phyloP scores from a whole-genome alignment of 768 basidiomycete species.

The Chalciporus piperatus region DNA sequence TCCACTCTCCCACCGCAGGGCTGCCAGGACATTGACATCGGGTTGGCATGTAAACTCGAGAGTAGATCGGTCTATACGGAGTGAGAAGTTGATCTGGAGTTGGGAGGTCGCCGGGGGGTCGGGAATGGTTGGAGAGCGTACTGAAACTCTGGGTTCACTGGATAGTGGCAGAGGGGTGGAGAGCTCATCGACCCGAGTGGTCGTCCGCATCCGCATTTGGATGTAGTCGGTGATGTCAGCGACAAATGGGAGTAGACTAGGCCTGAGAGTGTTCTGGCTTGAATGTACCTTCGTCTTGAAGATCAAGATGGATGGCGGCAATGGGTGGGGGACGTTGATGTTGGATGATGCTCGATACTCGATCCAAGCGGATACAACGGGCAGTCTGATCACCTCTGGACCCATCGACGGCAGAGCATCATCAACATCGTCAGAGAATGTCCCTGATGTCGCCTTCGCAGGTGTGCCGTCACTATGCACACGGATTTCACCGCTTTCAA shows the following conservation, averaged over 20 bases:
- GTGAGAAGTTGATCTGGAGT: conserved; percentile 77
- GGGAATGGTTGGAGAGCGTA: conserved; percentile 17
- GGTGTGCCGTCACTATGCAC: conserved; percentile 55
- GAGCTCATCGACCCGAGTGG: conserved; percentile 30
- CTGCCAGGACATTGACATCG: conserved; percentile 89
- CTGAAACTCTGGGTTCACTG: conserved; percentile 4
- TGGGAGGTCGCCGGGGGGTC: conserved; percentile 35
- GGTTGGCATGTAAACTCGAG: conserved; percentile 86
- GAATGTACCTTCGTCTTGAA: conserved; percentile 89
- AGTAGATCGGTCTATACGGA: conserved; percentile 88
- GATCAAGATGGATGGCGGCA: conserved; percentile 60
- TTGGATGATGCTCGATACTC: conserved; percentile 68
- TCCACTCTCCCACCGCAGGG: conserved; percentile 90
- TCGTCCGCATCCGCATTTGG: conserved; percentile 65
- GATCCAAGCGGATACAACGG: conserved; percentile 76
- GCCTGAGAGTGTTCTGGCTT: conserved; percentile 80
- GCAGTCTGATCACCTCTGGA: conserved; percentile 69
- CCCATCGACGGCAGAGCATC: conserved; percentile 46
- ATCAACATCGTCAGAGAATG: conserved; percentile 44
- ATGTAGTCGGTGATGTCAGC: conserved; percentile 69
- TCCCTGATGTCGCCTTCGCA: conserved; percentile 35
- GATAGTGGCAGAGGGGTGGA: conserved; percentile 10
- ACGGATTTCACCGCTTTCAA: conserved; percentile 82
- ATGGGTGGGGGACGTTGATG: conserved; percentile 35
- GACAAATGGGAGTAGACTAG: conserved; percentile 82